Base-by-base conservation (phyloP, 805 yeast species). In the Nakazawaea molendinolei region DNA sequence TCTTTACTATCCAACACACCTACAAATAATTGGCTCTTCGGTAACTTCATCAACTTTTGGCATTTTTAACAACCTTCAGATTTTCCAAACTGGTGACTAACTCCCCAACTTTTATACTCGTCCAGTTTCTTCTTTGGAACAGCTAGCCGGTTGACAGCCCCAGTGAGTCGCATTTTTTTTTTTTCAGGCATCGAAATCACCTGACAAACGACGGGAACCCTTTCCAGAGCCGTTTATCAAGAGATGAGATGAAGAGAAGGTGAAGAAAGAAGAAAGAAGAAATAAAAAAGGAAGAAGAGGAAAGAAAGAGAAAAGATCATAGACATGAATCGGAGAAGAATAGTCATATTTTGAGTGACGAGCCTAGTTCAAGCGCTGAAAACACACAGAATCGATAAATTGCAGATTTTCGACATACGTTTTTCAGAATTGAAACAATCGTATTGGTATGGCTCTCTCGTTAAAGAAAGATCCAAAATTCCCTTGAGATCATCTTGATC, bases 21-120 rank as follows among this genome's bases (percentile, higher is more conserved):
- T 48, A 48, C 52, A 58, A 13, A 58, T 52, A 18, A 58, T 45
- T 24, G 60, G 60, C 26, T 50, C 51, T 30, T 43, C 46, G 25
- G 48, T 39, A 10, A 7, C 15, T n/a, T 37, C 9, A 19, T 36
- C 40, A 3, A 21, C 26, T 27, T 23, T 23, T 5, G 38, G 15
- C 38, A 34, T 28, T 27, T 9, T 8, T 10, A 8, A 12, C 8
- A 25, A 8, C 14, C 14, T n/a, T 25, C 8, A 22, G 10, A 22
- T 10, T 22, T 22, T 22, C 23, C 10, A 8, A 22, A 22, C 8
- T 22, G n/a, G n/a, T n/a, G n/a, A n/a, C n/a, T n/a, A n/a, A n/a
- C n/a, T n/a, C n/a, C n/a, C n/a, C n/a, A n/a, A n/a, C n/a, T n/a
- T n/a, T n/a, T n/a, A n/a, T n/a, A n/a, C n/a, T n/a, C n/a, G n/a